Base-by-base conservation (phyloP, 1,139 yeast genomes). In the Saccharomyces hybrid region DNA sequence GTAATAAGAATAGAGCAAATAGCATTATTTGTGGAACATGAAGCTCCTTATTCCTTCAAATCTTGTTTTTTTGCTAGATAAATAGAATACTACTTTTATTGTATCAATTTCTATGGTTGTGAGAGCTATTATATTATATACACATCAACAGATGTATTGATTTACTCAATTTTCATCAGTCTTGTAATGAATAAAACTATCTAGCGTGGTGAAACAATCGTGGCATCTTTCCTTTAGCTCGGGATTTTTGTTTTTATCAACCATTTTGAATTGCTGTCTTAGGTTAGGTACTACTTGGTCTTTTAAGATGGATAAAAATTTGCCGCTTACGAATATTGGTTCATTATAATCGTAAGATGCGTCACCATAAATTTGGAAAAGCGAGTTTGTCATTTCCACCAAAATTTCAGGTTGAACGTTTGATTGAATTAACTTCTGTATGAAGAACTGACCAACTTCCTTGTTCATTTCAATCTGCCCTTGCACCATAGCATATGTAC, bases 291-390 rank as follows among this genome's bases (percentile, higher is more conserved):
- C 51, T 51, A 82, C 76, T 34, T 77, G 67, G 3, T 67, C 69
- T 52, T 67, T 68, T 51, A 90, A 74, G 32, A 72, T 68, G 1
- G 64, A 56, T 38, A 80, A 65, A 62, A 82, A 80, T n/a, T 76
- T 75, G 16, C 78, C 78, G 14, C 75, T 67, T 46, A 87, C 88
- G 68, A 84, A 90, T 1, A 88, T 79, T 13, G 82, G 81, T 38
- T 67, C 69, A 67, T 90, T 96, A 64, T 88, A 91, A 14, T 75
- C 76, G 63, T 75, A 85, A 32, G 73, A 76, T 26, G 75, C 76
- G 71, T 93, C 98, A n/a, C 87, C 88, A 69, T 86, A 93, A 6
- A 90, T 75, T 57, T 89, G 96, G 69, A 82, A 89, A 8, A 90
- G 64, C 7, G 80, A 73, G 62, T 88, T 84, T 32, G 88, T 69